Base-by-base conservation (phyloP, 2,329 filamentous ascomycete species). In the Beauveria sp. region DNA sequence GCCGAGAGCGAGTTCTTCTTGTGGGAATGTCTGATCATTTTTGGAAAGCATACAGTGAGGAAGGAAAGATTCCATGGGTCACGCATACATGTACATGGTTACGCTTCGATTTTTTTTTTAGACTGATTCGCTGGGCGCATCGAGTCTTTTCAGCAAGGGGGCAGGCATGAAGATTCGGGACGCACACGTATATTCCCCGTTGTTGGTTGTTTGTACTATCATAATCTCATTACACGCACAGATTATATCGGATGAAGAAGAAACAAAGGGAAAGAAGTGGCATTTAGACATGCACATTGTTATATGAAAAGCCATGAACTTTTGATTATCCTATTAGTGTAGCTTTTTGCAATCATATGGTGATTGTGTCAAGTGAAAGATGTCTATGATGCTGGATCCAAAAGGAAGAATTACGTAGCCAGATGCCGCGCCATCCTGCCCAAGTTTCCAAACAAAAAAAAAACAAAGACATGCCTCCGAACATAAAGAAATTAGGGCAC, bases 171-270 rank as follows among this genome's bases (percentile, higher is more conserved):
- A 18, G 53, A 40, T 14, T 16, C 12, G 34, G 34, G 34, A 38
- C 34, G 40, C 18, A 59, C 14, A 51, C 30, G 46, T 43, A 16
- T 6, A 30, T 45, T 45, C 40, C n/a, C 20, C 4, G 30, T 30
- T 45, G 18, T 28, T 51, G 26, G 2, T 42, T 30, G 22, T 43
- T 55, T 55, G 45, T 61, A 61, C 24, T 12, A 55, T n/a, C n/a
- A 26, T 61, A 34, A 61, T 43, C 58, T 18, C 49, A 49, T 43
- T 55, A 56, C 24, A 61, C 58, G 58, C 55, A 40, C 38, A 52
- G 57, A 51, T 59, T 52, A 59, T 59, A 38, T 38, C 20, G 5
- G 7, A 3, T n/a, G 55, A 12, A 14, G 16, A 9, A 14, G 40
- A 38, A 28, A 38, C 18, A 6, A 8, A 47, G 22, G 9, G 18